Percentiles rank a stretch among this genome's conserved stretches.
Conservation (phyloP, 768 basidiomycete genomes). For the Lactarius vividus region DNA sequence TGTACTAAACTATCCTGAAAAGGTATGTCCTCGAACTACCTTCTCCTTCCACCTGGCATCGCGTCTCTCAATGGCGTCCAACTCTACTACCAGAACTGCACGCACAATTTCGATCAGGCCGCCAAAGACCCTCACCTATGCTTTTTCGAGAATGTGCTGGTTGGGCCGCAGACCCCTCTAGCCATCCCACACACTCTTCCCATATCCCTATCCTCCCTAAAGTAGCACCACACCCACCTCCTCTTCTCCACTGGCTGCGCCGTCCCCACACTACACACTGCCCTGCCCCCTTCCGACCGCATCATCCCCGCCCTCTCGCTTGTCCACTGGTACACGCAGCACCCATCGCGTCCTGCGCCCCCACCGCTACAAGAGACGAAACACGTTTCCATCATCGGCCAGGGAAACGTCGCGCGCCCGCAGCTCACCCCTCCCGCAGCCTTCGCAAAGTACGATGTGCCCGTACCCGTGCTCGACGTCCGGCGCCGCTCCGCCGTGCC, state of each 20-base stretch:
- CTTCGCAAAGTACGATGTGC: slow-evolving; percentile 75
- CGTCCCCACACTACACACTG: slow-evolving; percentile 68
- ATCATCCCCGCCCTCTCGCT: slow-evolving; percentile 76
- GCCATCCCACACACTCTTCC: slow-evolving; percentile 51
- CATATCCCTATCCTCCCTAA: slow-evolving; percentile 60
- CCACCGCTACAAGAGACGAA: slow-evolving; percentile 61
- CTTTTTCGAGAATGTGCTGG: slow-evolving; percentile 90
- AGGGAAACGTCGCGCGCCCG: slow-evolving; percentile 91
- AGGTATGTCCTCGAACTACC: slow-evolving; percentile 47
- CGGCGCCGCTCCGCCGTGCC: slow-evolving; percentile 60
- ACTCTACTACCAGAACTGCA: slow-evolving; percentile 72
- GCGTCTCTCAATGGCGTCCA: not conserved
- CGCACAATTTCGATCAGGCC: slow-evolving; percentile 86
- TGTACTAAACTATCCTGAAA: too few species aligned
- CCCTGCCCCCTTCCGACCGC: slow-evolving; percentile 44
- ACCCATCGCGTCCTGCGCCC: slow-evolving; percentile 65
- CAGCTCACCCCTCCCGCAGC: slow-evolving; percentile 67
- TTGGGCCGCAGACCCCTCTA: slow-evolving; percentile 38
- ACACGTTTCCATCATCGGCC: slow-evolving; percentile 85
- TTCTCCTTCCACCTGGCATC: slow-evolving; percentile 3
- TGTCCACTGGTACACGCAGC: slow-evolving; percentile 96
- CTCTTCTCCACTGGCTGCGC: slow-evolving; percentile 87
- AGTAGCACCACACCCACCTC: slow-evolving; percentile 77
- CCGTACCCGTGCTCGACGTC: slow-evolving; percentile 65
- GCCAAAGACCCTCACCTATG: slow-evolving; percentile 77